phyloP scores from a whole-genome alignment of 257 asterid species.

The Phtheirospermum japonicum region DNA sequence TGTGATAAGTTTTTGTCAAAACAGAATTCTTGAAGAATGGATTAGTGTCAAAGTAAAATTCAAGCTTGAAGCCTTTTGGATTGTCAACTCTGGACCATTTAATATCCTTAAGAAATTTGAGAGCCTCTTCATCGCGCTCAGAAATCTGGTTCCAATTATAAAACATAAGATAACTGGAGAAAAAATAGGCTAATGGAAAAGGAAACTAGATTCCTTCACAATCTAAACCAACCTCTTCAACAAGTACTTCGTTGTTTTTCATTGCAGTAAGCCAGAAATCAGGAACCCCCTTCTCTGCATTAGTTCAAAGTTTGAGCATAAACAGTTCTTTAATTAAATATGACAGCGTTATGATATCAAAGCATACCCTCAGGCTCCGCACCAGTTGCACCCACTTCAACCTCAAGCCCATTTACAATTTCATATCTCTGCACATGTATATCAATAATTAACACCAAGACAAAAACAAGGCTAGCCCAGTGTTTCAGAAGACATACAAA shows the following conservation, averaged over 20 bases:
- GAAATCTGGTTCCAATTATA: constrained; percentile 44
- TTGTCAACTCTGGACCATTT: constrained; percentile 71
- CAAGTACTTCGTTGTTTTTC: constrained; percentile 68
- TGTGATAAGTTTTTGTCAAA: constrained; percentile 74
- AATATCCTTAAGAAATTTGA: constrained; percentile 67
- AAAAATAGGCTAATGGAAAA: background rate
- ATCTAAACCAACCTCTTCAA: constrained; percentile 62
- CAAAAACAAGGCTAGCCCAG: background rate
- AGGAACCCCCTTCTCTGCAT: constrained; percentile 77
- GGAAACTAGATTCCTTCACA: background rate
- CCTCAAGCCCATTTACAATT: constrained; percentile 44
- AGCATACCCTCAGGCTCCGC: constrained; percentile 27
- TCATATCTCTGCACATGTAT: constrained; percentile 47
- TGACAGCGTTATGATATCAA: background rate
- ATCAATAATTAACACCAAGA: background rate
- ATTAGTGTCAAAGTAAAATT: constrained; percentile 57
- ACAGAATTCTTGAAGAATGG: constrained; percentile 65
- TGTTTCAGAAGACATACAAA: background rate
- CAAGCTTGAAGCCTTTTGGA: constrained; percentile 84
- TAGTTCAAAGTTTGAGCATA: background rate
- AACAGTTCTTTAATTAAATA: background rate
- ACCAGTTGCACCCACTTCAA: constrained; percentile 33
- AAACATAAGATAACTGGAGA: background rate
- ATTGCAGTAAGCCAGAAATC: constrained; percentile 78
- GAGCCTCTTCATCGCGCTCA: constrained; percentile 77